A percentile compares a stretch with the other conserved stretches of the same genome.
Evolutionary conservation across 2,329 filamentous ascomycete genomes (phyloP).

Genomic region (Phyllosticta capitalensis): DNA sequence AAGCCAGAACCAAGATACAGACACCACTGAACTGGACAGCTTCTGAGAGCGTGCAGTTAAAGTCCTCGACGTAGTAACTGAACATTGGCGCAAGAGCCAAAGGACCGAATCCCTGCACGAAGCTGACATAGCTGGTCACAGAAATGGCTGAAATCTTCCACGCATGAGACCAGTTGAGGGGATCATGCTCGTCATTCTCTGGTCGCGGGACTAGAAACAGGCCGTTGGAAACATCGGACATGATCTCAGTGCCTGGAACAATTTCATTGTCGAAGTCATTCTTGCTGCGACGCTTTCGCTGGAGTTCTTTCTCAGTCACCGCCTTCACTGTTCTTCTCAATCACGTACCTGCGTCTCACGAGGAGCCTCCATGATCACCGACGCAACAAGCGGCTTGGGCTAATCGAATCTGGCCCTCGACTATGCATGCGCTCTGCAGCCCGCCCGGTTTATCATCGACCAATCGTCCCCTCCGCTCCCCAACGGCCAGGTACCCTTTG

Average conservation of each 20-base stretch:
- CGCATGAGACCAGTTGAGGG: slow-evolving; percentile 38
- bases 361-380: not conserved
- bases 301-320: not conserved
- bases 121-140: slow-evolving; percentile 38
- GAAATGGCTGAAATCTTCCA: slow-evolving; percentile 43
- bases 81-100: slow-evolving; percentile 52
- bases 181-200: slow-evolving; percentile 27
- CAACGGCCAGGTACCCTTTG: not conserved
- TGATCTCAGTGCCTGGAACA: slow-evolving; percentile 50
- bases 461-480: not conserved
- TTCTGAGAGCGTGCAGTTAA: slow-evolving; percentile 42
- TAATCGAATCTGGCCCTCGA: not conserved
- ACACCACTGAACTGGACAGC: slow-evolving; percentile 50
- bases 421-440: not conserved
- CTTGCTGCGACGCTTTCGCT: slow-evolving; percentile 31
- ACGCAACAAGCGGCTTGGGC: not conserved
- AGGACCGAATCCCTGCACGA: slow-evolving; percentile 47
- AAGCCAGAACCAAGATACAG: slow-evolving; percentile 48
- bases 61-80: slow-evolving; percentile 46
- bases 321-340: not conserved
- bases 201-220: slow-evolving; percentile 6
- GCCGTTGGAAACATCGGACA: slow-evolving; percentile 42
- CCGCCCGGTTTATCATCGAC: not conserved
- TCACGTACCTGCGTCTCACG: not conserved
- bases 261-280: slow-evolving; percentile 45